These are phyloP conservation scores for Gastrolobium villosum DNA, from an alignment of 306 rosid species.

Conservation along the genomic window DNA sequence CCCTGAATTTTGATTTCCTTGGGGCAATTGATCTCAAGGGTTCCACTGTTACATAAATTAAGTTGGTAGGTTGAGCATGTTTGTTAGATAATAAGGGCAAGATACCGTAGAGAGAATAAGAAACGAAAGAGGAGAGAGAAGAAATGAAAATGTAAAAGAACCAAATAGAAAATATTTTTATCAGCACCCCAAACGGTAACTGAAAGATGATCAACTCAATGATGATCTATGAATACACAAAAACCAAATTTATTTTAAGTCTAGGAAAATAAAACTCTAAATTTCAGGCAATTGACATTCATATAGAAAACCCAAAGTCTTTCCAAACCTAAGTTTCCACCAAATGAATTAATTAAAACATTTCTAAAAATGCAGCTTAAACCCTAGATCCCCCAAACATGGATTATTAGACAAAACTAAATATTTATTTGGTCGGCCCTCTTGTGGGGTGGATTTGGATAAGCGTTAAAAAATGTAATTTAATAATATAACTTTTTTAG, in stretches of 20 bases:
- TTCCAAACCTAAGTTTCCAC: constrained; percentile 9
- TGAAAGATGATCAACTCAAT: constrained; percentile 18
- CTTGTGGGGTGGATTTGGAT: background rate
- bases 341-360: constrained; percentile 28
- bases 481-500: too few relatives aligned
- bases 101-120: background rate
- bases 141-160: constrained; percentile 7
- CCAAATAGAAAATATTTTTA: background rate
- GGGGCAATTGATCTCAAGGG: constrained; percentile 86
- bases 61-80: constrained; percentile 38
- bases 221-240: constrained; percentile 7
- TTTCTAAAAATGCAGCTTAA: constrained; percentile 15
- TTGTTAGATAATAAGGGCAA: background rate
- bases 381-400: background rate
- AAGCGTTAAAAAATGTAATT: too few relatives aligned
- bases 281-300: constrained; percentile 20
- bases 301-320: constrained; percentile 19
- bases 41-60: constrained; percentile 68
- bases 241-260: background rate
- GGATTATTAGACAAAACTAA: constrained; percentile 12
- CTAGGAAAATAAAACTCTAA: constrained; percentile 3
- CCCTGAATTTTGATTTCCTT: constrained; percentile 94
- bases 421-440: background rate
- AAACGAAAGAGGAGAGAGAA: background rate
- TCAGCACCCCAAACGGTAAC: constrained; percentile 5